phyloP scores from a whole-genome alignment of 306 rosid genomes.

The Castanopsis chinensis region DNA sequence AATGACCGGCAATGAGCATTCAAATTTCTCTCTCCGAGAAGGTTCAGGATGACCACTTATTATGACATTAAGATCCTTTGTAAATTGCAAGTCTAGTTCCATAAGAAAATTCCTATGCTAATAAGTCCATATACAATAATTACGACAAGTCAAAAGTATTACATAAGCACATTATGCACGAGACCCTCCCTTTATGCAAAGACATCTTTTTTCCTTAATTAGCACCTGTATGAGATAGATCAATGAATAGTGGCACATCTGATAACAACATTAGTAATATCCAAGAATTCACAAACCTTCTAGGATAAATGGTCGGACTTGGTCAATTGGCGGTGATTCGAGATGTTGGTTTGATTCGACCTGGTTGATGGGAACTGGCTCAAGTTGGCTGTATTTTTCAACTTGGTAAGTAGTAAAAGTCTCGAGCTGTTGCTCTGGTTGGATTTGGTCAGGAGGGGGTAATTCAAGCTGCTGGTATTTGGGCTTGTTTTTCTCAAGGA shows the following conservation, averaged over 20 bases:
- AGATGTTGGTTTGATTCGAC: constrained; percentile 37
- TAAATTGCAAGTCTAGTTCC: constrained; percentile 16
- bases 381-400: constrained; percentile 37
- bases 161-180: constrained; percentile 34
- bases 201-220: constrained; percentile 52
- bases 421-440: constrained; percentile 34
- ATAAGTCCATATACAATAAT: constrained; percentile 23
- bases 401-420: constrained; percentile 31
- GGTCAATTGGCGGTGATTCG: constrained; percentile 53
- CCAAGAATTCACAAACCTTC: constrained; percentile 88
- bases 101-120: constrained; percentile 22
- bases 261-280: constrained; percentile 56
- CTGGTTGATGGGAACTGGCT: constrained; percentile 36
- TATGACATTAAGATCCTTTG: constrained; percentile 13
- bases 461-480: constrained; percentile 73
- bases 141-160: constrained; percentile 29
- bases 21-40: neutral
- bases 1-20: neutral
- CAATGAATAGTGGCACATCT: constrained; percentile 59
- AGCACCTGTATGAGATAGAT: constrained; percentile 81
- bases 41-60: constrained; percentile 1
- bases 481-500: constrained; percentile 84
- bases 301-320: constrained; percentile 66
- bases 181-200: constrained; percentile 53
- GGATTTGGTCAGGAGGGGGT: constrained; percentile 34